Evolutionary conservation across 108 stramenopile species (phyloP).

Genomic region (Nannochloropsis gaditana): DNA sequence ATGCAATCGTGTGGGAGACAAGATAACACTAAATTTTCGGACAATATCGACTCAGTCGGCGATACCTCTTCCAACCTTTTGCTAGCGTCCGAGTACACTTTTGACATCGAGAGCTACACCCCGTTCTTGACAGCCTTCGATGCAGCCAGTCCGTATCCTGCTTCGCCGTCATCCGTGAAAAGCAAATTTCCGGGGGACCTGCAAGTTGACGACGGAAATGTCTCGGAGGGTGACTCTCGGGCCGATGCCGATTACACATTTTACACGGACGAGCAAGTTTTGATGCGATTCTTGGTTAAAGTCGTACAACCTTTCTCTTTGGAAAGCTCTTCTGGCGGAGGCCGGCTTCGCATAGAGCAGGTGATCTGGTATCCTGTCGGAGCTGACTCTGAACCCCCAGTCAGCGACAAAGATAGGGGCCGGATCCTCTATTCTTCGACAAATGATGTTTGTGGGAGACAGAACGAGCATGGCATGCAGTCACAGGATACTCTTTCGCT

Average conservation of each 20-base stretch:
- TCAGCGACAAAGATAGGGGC: neutral
- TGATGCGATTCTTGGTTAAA: neutral
- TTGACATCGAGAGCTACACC: neutral
- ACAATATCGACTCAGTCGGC: neutral
- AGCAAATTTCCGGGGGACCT: neutral
- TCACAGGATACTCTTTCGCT: neutral
- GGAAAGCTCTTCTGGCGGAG: neutral
- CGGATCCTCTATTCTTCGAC: neutral
- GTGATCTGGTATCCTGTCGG: neutral
- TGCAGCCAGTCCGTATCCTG: neutral
- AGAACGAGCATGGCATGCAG: neutral
- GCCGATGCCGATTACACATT: neutral
- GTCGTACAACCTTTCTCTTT: neutral
- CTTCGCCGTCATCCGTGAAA: neutral
- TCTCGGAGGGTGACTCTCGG: neutral
- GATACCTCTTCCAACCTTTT: neutral
- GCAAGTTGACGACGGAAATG: neutral
- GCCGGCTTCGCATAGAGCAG: neutral
- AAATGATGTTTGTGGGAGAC: neutral
- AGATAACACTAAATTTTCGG: too few species aligned
- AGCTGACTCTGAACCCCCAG: neutral
- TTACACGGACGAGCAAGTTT: neutral
- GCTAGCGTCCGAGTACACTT: neutral
- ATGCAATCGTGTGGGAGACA: too few species aligned
- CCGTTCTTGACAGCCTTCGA: conserved; percentile 6